Evolutionary conservation across 345 rosid species (phyloP).

Genomic region (Ceriops decandra): DNA sequence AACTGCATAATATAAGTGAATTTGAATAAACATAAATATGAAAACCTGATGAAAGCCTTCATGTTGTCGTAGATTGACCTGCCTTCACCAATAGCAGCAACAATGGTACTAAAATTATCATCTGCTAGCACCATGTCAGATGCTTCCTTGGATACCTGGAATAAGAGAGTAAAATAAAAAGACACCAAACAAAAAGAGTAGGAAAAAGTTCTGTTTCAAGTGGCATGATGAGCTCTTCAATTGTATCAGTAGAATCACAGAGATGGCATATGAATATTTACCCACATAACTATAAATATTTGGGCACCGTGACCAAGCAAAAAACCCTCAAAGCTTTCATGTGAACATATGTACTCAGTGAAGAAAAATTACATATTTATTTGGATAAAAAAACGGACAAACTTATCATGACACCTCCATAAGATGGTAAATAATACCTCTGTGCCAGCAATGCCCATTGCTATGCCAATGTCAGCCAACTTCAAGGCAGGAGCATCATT

Average conservation of each 20-base stretch:
- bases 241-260: too few relatives aligned
- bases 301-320: too few relatives aligned
- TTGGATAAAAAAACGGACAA: too few relatives aligned
- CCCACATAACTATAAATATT: too few relatives aligned
- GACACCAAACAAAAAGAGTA: neutral
- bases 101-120: conserved; percentile 95
- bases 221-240: neutral
- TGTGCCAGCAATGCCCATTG: conserved; percentile 97
- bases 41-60: conserved; percentile 95
- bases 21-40: neutral
- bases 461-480: conserved; percentile 92
- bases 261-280: too few relatives aligned
- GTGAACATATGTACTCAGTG: too few relatives aligned
- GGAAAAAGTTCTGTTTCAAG: neutral
- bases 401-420: neutral
- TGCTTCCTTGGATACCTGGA: conserved; percentile 97
- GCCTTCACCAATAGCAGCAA: conserved; percentile 96
- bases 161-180: neutral
- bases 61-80: conserved; percentile 89
- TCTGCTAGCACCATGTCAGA: conserved; percentile 99
- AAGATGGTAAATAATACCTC: conserved; percentile 47
- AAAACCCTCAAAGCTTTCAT: too few relatives aligned
- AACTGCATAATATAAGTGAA: neutral
- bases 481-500: conserved; percentile 98
- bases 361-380: too few relatives aligned